phyloP scores from a whole-genome alignment of 768 basidiomycete genomes.

The Kwoniella botswanensis region DNA sequence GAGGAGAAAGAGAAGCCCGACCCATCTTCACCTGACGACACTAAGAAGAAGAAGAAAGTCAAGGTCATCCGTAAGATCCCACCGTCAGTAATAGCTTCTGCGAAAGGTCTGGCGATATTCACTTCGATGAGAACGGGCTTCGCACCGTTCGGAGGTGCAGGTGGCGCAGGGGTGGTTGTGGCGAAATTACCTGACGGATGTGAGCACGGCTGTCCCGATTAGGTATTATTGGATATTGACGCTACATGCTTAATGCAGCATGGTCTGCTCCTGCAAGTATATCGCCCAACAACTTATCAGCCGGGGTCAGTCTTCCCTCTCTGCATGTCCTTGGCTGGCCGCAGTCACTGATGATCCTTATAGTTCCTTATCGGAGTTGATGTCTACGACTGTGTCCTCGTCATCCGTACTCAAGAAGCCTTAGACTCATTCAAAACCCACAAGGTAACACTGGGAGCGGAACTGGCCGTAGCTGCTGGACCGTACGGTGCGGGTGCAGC shows the following conservation, averaged over 20 bases:
- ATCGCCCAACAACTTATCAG: constrained; percentile 56
- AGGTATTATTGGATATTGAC: neutral
- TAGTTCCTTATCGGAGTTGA: constrained; percentile 57
- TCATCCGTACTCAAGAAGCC: constrained; percentile 55
- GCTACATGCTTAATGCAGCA: constrained; percentile 21
- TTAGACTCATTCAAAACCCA: constrained; percentile 56
- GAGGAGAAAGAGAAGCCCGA: constrained; percentile 31
- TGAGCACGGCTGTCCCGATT: constrained; percentile 28
- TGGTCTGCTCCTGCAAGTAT: constrained; percentile 57
- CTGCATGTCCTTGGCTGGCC: neutral
- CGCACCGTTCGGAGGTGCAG: constrained; percentile 58
- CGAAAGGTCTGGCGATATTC: constrained; percentile 57
- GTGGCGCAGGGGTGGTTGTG: constrained; percentile 57
- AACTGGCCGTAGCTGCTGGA: constrained; percentile 56
- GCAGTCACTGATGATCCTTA: neutral
- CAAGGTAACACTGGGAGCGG: constrained; percentile 54
- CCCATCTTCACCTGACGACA: neutral
- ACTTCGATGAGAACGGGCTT: constrained; percentile 55
- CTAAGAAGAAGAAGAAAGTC: constrained; percentile 22
- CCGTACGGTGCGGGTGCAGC: constrained; percentile 58
- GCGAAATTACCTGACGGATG: constrained; percentile 56
- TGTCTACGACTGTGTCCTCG: constrained; percentile 57
- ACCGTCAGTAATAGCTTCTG: constrained; percentile 46
- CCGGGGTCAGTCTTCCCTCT: constrained; percentile 39
- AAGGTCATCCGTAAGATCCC: constrained; percentile 59